Evolutionary conservation across 1,284 basidiomycete species (phyloP).

Genomic region (Heterobasidion occidentale): DNA sequence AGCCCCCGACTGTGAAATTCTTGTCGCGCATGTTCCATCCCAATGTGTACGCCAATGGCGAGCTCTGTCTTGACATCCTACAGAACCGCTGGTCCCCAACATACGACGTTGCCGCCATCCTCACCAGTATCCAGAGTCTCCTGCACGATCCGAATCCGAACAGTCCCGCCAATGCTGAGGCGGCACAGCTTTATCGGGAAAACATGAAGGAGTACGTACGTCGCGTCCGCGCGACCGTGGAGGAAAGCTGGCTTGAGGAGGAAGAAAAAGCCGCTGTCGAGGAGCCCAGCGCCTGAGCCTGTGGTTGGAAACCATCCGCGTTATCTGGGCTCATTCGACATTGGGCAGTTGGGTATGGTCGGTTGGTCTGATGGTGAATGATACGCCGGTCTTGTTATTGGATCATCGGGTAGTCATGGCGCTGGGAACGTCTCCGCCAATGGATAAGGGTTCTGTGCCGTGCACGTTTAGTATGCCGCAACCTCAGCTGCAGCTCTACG

Average conservation of each 20-base stretch:
- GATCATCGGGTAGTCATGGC: not conserved
- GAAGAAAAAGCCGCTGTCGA: constrained; percentile 50
- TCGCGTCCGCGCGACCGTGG: constrained; percentile 85
- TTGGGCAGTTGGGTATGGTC: not conserved
- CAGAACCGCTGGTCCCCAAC: constrained; percentile 99
- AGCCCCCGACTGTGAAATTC: constrained; percentile 96
- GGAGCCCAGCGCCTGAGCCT: constrained; percentile 8
- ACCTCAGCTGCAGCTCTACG: not conserved
- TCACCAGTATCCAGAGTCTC: constrained; percentile 92
- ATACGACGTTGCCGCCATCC: constrained; percentile 96
- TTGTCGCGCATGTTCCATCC: constrained; percentile 98
- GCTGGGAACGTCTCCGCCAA: not conserved
- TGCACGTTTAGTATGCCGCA: no score
- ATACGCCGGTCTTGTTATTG: not conserved
- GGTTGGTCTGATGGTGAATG: not conserved
- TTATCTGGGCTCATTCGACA: not conserved
- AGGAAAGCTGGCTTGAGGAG: constrained; percentile 86
- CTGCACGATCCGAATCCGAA: constrained; percentile 98
- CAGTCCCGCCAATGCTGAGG: constrained; percentile 96
- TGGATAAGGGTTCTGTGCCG: not conserved
- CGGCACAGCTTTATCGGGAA: constrained; percentile 91
- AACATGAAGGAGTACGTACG: constrained; percentile 98
- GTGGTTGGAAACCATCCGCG: not conserved
- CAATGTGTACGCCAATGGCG: constrained; percentile 97
- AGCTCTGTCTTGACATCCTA: constrained; percentile 95